phyloP scores from a whole-genome alignment of 192 early-diverging fungal genomes.

The Phlyctochytrium bullatum region DNA sequence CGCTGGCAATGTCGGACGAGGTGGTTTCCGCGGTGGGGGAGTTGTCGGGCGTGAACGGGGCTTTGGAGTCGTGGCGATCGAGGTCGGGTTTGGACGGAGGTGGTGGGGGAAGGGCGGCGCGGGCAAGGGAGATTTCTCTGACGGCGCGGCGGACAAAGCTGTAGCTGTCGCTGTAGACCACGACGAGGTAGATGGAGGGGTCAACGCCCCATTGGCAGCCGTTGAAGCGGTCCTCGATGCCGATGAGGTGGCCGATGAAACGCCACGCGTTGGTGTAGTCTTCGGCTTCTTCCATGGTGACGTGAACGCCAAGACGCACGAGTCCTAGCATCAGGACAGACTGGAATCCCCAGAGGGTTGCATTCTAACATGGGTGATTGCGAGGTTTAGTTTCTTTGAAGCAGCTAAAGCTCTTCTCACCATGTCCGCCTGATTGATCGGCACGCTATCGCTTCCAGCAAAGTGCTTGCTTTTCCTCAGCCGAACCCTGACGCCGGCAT shows the following conservation, averaged over 20 bases:
- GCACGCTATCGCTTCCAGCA: neutral
- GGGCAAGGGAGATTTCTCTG: neutral
- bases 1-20: no score
- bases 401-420: no score
- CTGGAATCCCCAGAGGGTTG: neutral
- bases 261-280: slow-evolving; percentile 1
- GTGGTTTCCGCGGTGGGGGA: no score
- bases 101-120: no score
- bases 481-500: neutral
- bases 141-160: neutral
- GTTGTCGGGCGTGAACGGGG: no score
- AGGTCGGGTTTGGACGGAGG: no score
- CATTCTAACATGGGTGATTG: slow-evolving; percentile 1
- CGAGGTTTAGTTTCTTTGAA: no score
- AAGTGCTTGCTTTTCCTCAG: neutral
- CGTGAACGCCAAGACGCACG: neutral
- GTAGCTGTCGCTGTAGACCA: neutral
- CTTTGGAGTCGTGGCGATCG: no score
- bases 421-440: slow-evolving; percentile 10
- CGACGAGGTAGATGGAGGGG: neutral
- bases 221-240: neutral
- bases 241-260: neutral
- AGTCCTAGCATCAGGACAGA: neutral
- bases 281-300: neutral
- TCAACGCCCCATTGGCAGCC: slow-evolving; percentile 1